phyloP scores from a whole-genome alignment of 352 stramenopile genomes.

The Globisporangium camurandrum region DNA sequence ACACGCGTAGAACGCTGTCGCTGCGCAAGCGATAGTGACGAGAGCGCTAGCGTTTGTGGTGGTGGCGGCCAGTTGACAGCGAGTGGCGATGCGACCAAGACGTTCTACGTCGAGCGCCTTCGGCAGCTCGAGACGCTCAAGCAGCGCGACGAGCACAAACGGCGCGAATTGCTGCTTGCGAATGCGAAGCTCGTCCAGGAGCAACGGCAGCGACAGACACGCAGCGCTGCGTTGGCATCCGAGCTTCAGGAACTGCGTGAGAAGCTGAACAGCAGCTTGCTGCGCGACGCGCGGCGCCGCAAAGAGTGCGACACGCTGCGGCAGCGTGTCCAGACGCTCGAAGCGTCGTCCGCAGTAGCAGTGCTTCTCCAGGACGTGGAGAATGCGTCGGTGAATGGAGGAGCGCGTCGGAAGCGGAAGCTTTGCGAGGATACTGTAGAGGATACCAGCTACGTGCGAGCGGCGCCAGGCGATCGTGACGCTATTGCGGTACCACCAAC shows the following conservation, averaged over 20 bases:
- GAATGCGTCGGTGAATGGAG: too few species aligned
- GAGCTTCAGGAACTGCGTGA: conserved; percentile 38
- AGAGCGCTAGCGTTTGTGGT: neutral
- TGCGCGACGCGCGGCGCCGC: conserved; percentile 39
- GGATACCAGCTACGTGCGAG: too few species aligned
- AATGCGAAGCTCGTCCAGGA: conserved; percentile 65
- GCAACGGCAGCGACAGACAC: conserved; percentile 45
- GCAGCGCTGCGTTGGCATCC: conserved; percentile 15
- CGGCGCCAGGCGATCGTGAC: too few species aligned
- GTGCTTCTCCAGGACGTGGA: too few species aligned
- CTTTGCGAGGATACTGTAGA: too few species aligned
- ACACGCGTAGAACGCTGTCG: conserved; percentile 13
- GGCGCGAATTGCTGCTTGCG: conserved; percentile 50
- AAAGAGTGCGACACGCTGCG: conserved; percentile 23
- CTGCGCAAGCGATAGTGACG: conserved; percentile 5
- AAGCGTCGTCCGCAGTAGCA: conserved; percentile 4
- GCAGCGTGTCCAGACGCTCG: conserved; percentile 10
- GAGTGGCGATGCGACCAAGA: conserved; percentile 12
- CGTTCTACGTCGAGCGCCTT: conserved; percentile 38
- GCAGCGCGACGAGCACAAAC: conserved; percentile 37
- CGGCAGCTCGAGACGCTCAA: conserved; percentile 41
- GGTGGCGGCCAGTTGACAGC: neutral
- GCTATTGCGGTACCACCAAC: too few species aligned
- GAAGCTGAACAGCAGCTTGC: conserved; percentile 39
- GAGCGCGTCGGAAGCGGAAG: too few species aligned